phyloP scores from a whole-genome alignment of 163 green algal species.

The Prototheca stagnorum region DNA sequence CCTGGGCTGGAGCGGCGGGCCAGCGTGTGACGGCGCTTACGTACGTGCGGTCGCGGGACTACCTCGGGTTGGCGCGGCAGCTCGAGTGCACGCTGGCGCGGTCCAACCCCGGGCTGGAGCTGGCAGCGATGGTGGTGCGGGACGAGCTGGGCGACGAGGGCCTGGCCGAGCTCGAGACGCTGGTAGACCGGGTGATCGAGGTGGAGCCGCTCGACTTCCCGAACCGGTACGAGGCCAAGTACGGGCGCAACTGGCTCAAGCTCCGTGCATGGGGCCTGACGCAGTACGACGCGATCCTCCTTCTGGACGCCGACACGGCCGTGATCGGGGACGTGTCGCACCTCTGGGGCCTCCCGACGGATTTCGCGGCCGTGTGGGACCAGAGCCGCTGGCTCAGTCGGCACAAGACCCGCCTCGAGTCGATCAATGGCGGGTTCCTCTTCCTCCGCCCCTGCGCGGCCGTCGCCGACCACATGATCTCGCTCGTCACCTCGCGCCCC shows the following conservation, averaged over 20 bases:
- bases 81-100: constrained; percentile 15
- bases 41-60: constrained; percentile 4
- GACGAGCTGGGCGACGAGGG: neutral
- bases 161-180: neutral
- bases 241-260: constrained; percentile 16
- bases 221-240: constrained; percentile 13
- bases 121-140: constrained; percentile 6
- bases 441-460: constrained; percentile 17
- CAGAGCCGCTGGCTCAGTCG: constrained; percentile 5
- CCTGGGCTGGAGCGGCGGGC: no score
- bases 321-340: constrained; percentile 4
- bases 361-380: constrained; percentile 20
- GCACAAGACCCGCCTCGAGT: neutral
- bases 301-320: constrained; percentile 12
- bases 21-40: constrained; percentile 6
- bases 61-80: constrained; percentile 13
- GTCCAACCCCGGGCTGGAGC: constrained; percentile 12
- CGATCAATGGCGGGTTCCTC: constrained; percentile 18
- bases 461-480: constrained; percentile 16
- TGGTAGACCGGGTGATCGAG: constrained; percentile 5
- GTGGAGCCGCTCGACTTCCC: constrained; percentile 6
- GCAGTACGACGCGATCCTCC: constrained; percentile 17
- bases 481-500: constrained; percentile 8
- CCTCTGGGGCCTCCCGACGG: constrained; percentile 14
- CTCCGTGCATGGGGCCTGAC: constrained; percentile 14